These are phyloP conservation scores for Puccinia polysora DNA, from an alignment of 1,284 basidiomycete genomes.

Conservation along the genomic window DNA sequence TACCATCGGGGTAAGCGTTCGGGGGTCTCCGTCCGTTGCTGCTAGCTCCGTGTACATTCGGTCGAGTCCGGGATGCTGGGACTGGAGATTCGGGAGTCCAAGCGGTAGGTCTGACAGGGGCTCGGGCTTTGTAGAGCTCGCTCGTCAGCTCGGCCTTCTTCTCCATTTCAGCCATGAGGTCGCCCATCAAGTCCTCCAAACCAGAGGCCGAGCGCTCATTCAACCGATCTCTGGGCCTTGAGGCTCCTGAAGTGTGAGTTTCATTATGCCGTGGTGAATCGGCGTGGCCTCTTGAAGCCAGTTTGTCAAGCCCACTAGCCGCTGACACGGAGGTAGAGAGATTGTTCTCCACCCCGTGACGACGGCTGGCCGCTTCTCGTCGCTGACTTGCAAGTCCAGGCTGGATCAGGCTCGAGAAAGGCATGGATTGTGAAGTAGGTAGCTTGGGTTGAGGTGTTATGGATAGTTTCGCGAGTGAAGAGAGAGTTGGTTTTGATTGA, in stretches of 20 bases:
- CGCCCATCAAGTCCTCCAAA: slow-evolving; percentile 33
- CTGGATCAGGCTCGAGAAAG: not conserved
- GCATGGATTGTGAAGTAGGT: slow-evolving; percentile 6
- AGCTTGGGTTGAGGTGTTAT: not conserved
- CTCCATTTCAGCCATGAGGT: slow-evolving; percentile 31
- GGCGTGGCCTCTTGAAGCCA: not conserved
- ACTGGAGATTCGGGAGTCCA: too few species aligned
- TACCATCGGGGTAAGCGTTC: too few species aligned
- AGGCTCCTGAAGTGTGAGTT: not conserved
- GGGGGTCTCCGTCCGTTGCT: too few species aligned
- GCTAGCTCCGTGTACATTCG: too few species aligned
- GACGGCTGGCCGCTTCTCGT: not conserved
- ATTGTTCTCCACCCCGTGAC: too few species aligned
- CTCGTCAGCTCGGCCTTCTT: slow-evolving; percentile 24
- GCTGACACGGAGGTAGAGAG: not conserved
- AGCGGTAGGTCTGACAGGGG: too few species aligned
- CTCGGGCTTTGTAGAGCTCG: too few species aligned
- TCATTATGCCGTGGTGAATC: not conserved
- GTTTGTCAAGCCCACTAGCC: slow-evolving; percentile 3
- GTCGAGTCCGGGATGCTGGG: too few species aligned
- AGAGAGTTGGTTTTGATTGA: too few species aligned
- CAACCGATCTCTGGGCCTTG: not conserved
- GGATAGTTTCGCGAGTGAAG: not conserved
- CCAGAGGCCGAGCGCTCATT: not conserved
- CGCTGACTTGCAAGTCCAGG: not conserved